Percentiles rank a stretch among this genome's conserved stretches.
Conservation (phyloP, 2,329 filamentous ascomycete genomes). For the Diplodia mutila region DNA sequence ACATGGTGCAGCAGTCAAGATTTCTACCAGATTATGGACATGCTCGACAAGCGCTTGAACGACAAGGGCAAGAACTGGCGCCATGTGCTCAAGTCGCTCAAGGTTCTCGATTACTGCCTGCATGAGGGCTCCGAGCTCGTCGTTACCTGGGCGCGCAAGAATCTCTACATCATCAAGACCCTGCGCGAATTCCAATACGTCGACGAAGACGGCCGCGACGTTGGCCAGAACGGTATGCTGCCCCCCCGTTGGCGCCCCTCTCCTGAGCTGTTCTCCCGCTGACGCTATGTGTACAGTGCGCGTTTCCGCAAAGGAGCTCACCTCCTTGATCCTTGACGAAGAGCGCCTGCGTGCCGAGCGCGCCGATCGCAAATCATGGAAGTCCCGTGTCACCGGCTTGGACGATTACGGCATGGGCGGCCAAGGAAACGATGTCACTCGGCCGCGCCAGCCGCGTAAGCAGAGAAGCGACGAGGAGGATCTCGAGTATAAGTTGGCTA, state of each 20-base stretch:
- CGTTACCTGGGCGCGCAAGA: constrained; percentile 97
- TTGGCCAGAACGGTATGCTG: constrained; percentile 87
- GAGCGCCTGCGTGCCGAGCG: constrained; percentile 88
- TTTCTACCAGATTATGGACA: constrained; percentile 99
- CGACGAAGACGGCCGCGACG: constrained; percentile 92
- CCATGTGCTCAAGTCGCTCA: constrained; percentile 95
- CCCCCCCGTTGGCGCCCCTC: constrained; percentile 1
- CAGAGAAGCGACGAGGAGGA: constrained; percentile 68
- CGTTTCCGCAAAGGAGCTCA: constrained; percentile 93
- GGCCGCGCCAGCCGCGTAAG: constrained; percentile 38
- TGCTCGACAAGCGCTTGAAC: constrained; percentile 97
- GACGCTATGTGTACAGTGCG: constrained; percentile 65
- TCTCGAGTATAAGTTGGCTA: constrained; percentile 83
- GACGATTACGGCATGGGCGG: constrained; percentile 70
- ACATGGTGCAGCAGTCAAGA: constrained; percentile 73
- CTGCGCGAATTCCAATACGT: constrained; percentile 95
- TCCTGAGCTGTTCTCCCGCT: constrained; percentile 6
- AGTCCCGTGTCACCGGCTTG: constrained; percentile 90
- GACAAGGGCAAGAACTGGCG: constrained; percentile 99
- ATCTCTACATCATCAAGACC: constrained; percentile 98
- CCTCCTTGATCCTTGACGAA: constrained; percentile 88
- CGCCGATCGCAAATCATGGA: constrained; percentile 92
- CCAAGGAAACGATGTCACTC: constrained; percentile 44
- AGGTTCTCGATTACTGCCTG: constrained; percentile 96
- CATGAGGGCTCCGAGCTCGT: constrained; percentile 96